Evolutionary conservation across 2,329 filamentous ascomycete genomes (phyloP), one percentile per base, ranked within the genome.

Genomic region (Sporothrix mexicana): DNA sequence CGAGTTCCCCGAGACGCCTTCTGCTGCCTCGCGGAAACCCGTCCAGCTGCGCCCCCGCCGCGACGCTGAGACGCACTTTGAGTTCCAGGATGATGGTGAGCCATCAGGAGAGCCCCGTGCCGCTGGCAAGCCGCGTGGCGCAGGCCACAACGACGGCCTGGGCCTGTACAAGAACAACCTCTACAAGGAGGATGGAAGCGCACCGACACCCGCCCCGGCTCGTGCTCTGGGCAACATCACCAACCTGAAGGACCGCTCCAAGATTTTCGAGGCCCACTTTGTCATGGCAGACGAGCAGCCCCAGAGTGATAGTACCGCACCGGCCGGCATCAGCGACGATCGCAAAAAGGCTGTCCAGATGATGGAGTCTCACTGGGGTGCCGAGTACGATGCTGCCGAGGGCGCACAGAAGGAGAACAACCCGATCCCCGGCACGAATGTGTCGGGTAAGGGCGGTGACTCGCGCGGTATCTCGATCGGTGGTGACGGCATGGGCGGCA

Each of bases 61-160:
- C 57, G 93, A 97, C 77, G 91, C 92, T 20, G 90, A 95, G 79
- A 84, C 90, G 1, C 94, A 98, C 81, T 98, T 97, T 79, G 90
- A 96, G 74, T 88, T 98, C 78, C 85, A 88, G 71, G 95, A 98
- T 79, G 91, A 95, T 72, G 90, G 88, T 67, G 87, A 87, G 47
- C 88, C 88, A 68, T 83, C 85, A 17, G 85, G 84, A 8, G 84
- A 86, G 71, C 82, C 84, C 59, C 85, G 85, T 69, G 78, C 81
- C 66, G 79, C 82, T 69, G 82, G 81, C 67, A 84, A 84, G 68
- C 85, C 85, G 70, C 86, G 85, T 72, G 88, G 88, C 61, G 81
- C 85, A n/a, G 85, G 82, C 51, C 87, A 90, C 73, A 94, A 93
- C 81, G 89, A 88, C 72, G 91, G 91, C 7, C 84, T 91, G 59